Conservation (phyloP, 208 protist species). For the Strigomonas culicis region DNA sequence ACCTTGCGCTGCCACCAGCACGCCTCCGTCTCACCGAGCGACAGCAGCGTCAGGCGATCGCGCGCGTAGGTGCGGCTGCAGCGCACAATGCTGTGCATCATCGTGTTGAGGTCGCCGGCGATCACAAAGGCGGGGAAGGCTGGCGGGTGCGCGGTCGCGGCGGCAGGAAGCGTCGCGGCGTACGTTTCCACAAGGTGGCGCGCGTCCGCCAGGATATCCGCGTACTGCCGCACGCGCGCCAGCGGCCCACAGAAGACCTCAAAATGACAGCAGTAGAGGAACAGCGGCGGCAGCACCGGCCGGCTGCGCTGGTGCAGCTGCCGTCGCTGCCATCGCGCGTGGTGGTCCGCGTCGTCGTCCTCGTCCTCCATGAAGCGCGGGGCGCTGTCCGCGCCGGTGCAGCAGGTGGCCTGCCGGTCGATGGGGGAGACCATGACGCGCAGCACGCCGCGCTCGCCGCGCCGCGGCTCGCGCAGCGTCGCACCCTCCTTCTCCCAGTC, state of each 20-base stretch:
- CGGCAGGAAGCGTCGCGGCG: not conserved
- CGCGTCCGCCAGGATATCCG: conserved; percentile 55
- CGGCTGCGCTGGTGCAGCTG: conserved; percentile 18
- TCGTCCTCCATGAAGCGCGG: too few relatives aligned
- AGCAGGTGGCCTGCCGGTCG: conserved; percentile 4
- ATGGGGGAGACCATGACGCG: conserved; percentile 32
- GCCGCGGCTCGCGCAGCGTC: conserved; percentile 40
- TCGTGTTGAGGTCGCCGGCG: conserved; percentile 79
- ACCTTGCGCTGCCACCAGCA: conserved; percentile 82
- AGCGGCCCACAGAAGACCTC: conserved; percentile 75
- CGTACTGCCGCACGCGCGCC: conserved; percentile 61
- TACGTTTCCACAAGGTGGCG: conserved; percentile 21
- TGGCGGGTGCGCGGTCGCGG: not conserved
- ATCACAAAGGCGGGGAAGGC: conserved; percentile 50
- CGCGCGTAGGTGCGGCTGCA: conserved; percentile 29
- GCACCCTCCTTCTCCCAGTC: conserved; percentile 49
- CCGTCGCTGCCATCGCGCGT: too few relatives aligned
- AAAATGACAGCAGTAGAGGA: conserved; percentile 80
- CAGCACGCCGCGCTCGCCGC: conserved; percentile 50
- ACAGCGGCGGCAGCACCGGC: conserved; percentile 34
- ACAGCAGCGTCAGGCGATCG: conserved; percentile 57
- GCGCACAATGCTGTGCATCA: conserved; percentile 71
- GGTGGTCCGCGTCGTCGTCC: too few relatives aligned
- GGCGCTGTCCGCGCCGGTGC: too few relatives aligned
- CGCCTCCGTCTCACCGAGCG: conserved; percentile 63